Conservation (phyloP, 2,329 filamentous ascomycete genomes). For the Venturia carpophila region DNA sequence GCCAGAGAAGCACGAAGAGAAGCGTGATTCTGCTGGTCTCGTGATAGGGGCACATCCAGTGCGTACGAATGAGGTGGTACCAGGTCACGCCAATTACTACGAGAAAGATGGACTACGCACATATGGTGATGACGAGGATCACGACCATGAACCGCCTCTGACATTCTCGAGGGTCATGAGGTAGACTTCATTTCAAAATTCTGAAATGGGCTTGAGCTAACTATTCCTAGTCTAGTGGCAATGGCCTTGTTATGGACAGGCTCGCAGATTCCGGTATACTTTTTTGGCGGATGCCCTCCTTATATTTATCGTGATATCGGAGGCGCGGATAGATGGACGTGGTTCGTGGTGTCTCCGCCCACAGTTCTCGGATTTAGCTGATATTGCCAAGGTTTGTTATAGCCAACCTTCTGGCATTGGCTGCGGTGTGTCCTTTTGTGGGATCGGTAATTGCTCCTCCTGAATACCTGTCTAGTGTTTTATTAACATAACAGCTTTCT, state of each 20-base stretch:
- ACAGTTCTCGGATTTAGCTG: background rate
- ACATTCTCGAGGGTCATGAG: slow-evolving; percentile 43
- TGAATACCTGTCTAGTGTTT: too few relatives aligned
- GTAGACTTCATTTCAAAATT: slow-evolving; percentile 18
- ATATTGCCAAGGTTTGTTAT: slow-evolving; percentile 46
- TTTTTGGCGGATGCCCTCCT: slow-evolving; percentile 28
- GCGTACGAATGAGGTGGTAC: slow-evolving; percentile 23
- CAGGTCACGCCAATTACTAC: slow-evolving; percentile 35
- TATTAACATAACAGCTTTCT: slow-evolving; percentile 35
- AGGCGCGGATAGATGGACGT: slow-evolving; percentile 44
- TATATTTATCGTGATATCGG: slow-evolving; percentile 51
- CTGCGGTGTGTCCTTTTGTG: slow-evolving; percentile 51
- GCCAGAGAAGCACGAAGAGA: background rate
- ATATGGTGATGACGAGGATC: slow-evolving; percentile 41
- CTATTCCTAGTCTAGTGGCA: slow-evolving; percentile 32
- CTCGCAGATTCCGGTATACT: slow-evolving; percentile 45
- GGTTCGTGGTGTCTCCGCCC: background rate
- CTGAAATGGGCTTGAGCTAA: background rate
- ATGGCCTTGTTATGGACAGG: slow-evolving; percentile 52
- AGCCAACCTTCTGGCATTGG: slow-evolving; percentile 27
- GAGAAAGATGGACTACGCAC: slow-evolving; percentile 39
- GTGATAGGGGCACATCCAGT: background rate
- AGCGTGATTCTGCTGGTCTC: background rate
- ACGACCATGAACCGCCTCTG: slow-evolving; percentile 43
- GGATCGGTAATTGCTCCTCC: slow-evolving; percentile 35